These are phyloP conservation scores for Fusarium coffeatum DNA, from an alignment of 2,329 filamentous ascomycete species.

Conservation along the genomic window DNA sequence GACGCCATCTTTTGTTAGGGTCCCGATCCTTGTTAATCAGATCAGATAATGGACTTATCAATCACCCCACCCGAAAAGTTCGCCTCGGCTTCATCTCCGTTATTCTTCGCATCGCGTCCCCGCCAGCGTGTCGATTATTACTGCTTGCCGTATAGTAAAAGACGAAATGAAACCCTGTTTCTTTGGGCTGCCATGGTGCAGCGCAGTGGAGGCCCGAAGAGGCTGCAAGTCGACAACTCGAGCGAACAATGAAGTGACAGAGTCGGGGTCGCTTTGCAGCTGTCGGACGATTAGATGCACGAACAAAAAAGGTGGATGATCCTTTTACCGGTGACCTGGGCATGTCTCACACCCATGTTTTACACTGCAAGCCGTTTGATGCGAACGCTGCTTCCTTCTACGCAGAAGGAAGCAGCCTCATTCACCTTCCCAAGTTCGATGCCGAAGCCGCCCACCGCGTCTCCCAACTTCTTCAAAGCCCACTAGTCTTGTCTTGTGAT, in stretches of 20 bases:
- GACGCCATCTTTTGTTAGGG: slow-evolving; percentile 26
- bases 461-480: not conserved
- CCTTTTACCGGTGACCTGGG: slow-evolving; percentile 6
- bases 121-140: slow-evolving; percentile 32
- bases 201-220: slow-evolving; percentile 1
- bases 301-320: not conserved
- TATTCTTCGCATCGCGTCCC: slow-evolving; percentile 9
- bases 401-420: not conserved
- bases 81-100: slow-evolving; percentile 9
- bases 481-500: not conserved
- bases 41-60: slow-evolving; percentile 42
- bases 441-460: slow-evolving; percentile 5
- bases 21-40: slow-evolving; percentile 29
- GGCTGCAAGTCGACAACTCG: slow-evolving; percentile 20
- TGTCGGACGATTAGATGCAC: slow-evolving; percentile 10
- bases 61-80: slow-evolving; percentile 36
- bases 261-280: not conserved
- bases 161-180: slow-evolving; percentile 11
- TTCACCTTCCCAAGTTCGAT: not conserved
- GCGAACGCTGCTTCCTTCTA: not conserved
- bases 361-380: not conserved
- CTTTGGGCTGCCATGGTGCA: slow-evolving; percentile 6
- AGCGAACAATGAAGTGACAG: not conserved
- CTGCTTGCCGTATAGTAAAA: slow-evolving; percentile 16
- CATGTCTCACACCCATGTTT: not conserved